Evolutionary conservation across 345 rosid genomes (phyloP).

Genomic region (Angophora floribunda): DNA sequence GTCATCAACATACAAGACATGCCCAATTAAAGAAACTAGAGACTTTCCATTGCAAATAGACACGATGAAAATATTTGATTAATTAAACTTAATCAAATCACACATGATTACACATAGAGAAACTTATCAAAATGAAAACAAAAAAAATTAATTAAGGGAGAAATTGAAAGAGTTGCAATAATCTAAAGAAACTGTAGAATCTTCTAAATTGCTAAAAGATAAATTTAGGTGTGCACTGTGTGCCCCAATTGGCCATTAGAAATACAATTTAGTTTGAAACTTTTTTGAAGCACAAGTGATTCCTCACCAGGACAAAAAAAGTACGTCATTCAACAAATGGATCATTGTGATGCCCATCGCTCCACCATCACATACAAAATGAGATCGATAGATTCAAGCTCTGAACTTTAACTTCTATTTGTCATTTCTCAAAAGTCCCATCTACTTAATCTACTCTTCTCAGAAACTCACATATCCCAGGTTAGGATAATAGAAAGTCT

Average conservation of each 20-base stretch:
- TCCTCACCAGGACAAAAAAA: too few species aligned
- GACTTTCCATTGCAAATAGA: not conserved
- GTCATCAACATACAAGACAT: not conserved
- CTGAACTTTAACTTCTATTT: not conserved
- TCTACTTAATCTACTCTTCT: not conserved
- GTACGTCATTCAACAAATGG: not conserved
- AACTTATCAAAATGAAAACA: not conserved
- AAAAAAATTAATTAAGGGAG: not conserved
- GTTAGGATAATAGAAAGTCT: not conserved
- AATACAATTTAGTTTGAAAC: not conserved
- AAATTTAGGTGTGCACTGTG: not conserved
- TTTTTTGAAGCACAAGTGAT: not conserved
- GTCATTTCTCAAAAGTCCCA: not conserved
- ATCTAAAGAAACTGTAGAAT: not conserved
- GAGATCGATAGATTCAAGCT: not conserved
- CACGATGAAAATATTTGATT: not conserved
- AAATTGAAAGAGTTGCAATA: not conserved
- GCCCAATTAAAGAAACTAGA: not conserved
- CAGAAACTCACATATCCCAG: not conserved
- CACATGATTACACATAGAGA: not conserved
- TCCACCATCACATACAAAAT: not conserved
- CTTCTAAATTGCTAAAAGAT: not conserved
- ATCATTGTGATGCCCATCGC: not conserved
- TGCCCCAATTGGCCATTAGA: not conserved
- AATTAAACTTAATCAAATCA: not conserved